Evolutionary conservation across 345 rosid genomes (phyloP).

Genomic region (Eucalyptus fibrosa): DNA sequence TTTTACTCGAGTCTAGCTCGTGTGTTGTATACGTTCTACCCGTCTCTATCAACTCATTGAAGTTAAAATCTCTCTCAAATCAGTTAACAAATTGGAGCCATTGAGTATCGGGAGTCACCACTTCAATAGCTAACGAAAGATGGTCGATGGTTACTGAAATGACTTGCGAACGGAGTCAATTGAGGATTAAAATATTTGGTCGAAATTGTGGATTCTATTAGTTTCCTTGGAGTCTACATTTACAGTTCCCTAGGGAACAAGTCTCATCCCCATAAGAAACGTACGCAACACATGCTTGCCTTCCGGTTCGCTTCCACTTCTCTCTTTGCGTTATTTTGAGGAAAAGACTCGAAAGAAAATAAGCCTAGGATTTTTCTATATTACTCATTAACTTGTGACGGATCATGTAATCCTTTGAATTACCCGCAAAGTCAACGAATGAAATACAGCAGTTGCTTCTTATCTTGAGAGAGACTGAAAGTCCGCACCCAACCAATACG

Average conservation of each 20-base stretch:
- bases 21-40: background rate
- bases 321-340: background rate
- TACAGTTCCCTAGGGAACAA: background rate
- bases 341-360: background rate
- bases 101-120: background rate
- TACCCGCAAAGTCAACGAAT: background rate
- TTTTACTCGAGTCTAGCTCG: background rate
- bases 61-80: background rate
- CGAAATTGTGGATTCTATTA: background rate
- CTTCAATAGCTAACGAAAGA: background rate
- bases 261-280: background rate
- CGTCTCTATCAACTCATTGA: background rate
- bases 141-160: background rate
- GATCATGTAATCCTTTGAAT: background rate
- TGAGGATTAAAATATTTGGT: background rate
- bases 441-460: background rate
- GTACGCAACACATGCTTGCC: background rate
- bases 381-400: background rate
- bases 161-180: background rate
- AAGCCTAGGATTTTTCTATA: background rate
- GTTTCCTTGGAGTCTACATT: background rate
- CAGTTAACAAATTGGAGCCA: background rate
- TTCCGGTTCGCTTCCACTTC: background rate
- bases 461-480: background rate
- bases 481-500: background rate